Evolutionary conservation across 768 basidiomycete genomes (phyloP).

Genomic region (Cantharellus anzutake): DNA sequence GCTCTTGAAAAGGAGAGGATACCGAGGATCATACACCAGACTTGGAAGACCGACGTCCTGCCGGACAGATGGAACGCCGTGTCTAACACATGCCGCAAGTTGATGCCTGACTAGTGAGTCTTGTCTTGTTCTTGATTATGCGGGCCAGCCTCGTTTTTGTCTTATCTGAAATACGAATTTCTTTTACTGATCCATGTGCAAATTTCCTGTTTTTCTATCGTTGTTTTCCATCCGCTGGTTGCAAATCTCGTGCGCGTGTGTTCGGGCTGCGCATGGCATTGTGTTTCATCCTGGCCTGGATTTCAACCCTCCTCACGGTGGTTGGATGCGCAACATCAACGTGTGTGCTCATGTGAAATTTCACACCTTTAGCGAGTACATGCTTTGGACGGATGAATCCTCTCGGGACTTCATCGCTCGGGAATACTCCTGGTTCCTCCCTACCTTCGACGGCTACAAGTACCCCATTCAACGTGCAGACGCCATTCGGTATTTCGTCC

Average conservation of each 20-base stretch:
- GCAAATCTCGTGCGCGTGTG: no score
- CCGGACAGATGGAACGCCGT: constrained; percentile 65
- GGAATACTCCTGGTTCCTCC: constrained; percentile 81
- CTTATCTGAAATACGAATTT: background rate
- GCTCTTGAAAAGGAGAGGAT: constrained; percentile 63
- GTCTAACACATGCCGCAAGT: constrained; percentile 67
- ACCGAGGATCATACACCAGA: constrained; percentile 91
- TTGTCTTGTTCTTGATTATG: background rate
- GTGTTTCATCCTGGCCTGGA: background rate
- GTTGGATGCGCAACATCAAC: constrained; percentile 9
- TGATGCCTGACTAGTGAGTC: constrained; percentile 93
- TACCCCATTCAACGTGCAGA: constrained; percentile 93
- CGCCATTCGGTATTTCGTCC: constrained; percentile 93
- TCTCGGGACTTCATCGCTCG: constrained; percentile 80
- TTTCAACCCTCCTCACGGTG: constrained; percentile 4
- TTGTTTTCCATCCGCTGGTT: background rate
- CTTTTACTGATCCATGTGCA: background rate
- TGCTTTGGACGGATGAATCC: constrained; percentile 87
- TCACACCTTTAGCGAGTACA: constrained; percentile 57
- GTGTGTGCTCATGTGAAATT: background rate
- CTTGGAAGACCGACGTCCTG: constrained; percentile 85
- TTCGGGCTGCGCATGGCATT: background rate
- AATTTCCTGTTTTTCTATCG: background rate
- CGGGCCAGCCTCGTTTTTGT: no score
- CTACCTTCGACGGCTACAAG: constrained; percentile 80